These are phyloP conservation scores for Sordariomycetes sp. DNA, from an alignment of 2,329 filamentous ascomycete genomes.

Conservation along the genomic window DNA sequence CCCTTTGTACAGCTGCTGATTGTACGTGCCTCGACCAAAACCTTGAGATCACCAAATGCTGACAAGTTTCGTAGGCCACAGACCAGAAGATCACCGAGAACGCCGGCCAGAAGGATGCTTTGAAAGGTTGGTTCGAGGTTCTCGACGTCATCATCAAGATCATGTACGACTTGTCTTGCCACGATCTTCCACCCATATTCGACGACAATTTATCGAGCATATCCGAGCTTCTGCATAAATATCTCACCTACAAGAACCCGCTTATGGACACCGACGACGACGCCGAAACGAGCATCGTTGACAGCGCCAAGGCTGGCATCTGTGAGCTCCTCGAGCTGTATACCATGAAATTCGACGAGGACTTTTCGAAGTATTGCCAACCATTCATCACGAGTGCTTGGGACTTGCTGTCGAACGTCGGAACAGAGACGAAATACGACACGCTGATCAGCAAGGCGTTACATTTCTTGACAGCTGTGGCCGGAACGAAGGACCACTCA, in stretches of 20 bases:
- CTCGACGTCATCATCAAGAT: slow-evolving; percentile 86
- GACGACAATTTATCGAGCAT: slow-evolving; percentile 79
- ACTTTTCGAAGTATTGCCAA: slow-evolving; percentile 70
- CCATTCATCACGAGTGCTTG: slow-evolving; percentile 87
- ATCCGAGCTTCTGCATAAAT: slow-evolving; percentile 78
- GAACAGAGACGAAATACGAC: slow-evolving; percentile 86
- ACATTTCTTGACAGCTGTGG: slow-evolving; percentile 87
- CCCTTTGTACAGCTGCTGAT: slow-evolving; percentile 76
- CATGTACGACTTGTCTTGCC: slow-evolving; percentile 93
- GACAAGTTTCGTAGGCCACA: slow-evolving; percentile 38
- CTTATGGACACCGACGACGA: slow-evolving; percentile 79
- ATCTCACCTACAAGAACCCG: slow-evolving; percentile 82
- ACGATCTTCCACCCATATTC: slow-evolving; percentile 90
- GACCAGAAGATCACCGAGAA: slow-evolving; percentile 67
- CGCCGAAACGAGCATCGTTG: slow-evolving; percentile 73
- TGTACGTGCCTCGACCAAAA: slow-evolving; percentile 33
- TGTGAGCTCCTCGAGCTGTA: slow-evolving; percentile 87
- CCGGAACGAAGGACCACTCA: slow-evolving; percentile 68
- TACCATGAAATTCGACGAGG: slow-evolving; percentile 91
- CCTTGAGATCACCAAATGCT: neutral
- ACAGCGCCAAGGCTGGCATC: slow-evolving; percentile 86
- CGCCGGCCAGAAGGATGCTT: slow-evolving; percentile 61
- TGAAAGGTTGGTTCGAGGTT: slow-evolving; percentile 74
- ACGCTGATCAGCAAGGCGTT: slow-evolving; percentile 88
- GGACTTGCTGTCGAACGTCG: slow-evolving; percentile 80